Evolutionary conservation across 495 filamentous ascomycete species (phyloP).

Genomic region (Evernia prunastri): DNA sequence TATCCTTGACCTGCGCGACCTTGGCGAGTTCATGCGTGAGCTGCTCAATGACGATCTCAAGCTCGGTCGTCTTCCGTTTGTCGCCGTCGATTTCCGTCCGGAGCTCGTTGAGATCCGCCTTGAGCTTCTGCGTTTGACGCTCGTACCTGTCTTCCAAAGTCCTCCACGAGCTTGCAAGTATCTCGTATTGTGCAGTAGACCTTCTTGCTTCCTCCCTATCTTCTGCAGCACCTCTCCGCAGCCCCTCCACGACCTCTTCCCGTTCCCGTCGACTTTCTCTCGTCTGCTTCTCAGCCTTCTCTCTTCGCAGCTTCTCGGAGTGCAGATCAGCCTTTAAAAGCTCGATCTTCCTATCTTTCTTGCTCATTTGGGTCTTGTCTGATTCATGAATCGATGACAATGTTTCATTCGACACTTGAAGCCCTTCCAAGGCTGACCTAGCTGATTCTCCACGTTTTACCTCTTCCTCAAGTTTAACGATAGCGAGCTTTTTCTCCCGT

Average conservation of each 20-base stretch:
- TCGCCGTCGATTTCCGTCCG: slow-evolving; percentile 39
- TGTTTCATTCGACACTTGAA: slow-evolving; percentile 67
- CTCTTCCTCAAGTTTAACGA: slow-evolving; percentile 41
- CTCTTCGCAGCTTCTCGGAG: slow-evolving; percentile 56
- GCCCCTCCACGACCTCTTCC: slow-evolving; percentile 47
- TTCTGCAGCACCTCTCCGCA: slow-evolving; percentile 57
- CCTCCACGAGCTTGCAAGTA: slow-evolving; percentile 59
- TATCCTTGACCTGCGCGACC: slow-evolving; percentile 53
- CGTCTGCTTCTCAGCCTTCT: slow-evolving; percentile 56
- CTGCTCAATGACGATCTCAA: slow-evolving; percentile 62
- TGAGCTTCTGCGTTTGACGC: slow-evolving; percentile 47
- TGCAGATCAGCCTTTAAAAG: slow-evolving; percentile 61
- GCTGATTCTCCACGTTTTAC: slow-evolving; percentile 60
- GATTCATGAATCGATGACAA: slow-evolving; percentile 59
- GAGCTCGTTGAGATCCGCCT: slow-evolving; percentile 42
- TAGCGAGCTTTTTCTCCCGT: slow-evolving; percentile 70
- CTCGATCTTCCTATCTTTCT: slow-evolving; percentile 76
- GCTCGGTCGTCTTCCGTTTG: slow-evolving; percentile 51
- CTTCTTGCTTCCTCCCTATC: slow-evolving; percentile 50
- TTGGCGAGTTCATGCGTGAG: slow-evolving; percentile 60
- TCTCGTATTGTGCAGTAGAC: slow-evolving; percentile 58
- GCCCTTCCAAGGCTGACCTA: slow-evolving; percentile 61
- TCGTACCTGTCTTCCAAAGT: slow-evolving; percentile 56
- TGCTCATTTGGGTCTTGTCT: slow-evolving; percentile 62
- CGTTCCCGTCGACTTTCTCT: slow-evolving; percentile 56